Evolutionary conservation across 1,284 basidiomycete genomes (phyloP).

Genomic region (Leccinum insolens): DNA sequence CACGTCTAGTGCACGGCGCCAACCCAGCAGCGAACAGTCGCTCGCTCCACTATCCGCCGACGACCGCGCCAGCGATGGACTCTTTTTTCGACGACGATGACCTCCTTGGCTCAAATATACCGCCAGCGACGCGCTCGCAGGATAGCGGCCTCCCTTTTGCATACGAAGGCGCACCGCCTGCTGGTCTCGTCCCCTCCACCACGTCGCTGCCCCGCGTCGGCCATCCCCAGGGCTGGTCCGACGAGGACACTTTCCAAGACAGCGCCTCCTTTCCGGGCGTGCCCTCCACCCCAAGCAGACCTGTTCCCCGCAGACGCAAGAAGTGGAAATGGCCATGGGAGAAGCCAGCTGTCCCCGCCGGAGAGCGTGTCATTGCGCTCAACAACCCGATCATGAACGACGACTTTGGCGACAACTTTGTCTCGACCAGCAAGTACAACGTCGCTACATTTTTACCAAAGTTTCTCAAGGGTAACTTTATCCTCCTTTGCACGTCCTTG

Average conservation of each 20-base stretch:
- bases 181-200: constrained; percentile 55
- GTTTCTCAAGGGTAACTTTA: constrained; percentile 79
- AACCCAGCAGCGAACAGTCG: constrained; percentile 63
- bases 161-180: constrained; percentile 58
- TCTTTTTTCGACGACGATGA: constrained; percentile 74
- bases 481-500: background rate
- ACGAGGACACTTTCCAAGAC: constrained; percentile 42
- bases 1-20: constrained; percentile 68
- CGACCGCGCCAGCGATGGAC: constrained; percentile 69
- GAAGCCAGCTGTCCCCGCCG: constrained; percentile 58
- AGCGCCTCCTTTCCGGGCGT: constrained; percentile 44
- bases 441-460: constrained; percentile 88
- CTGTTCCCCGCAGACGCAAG: constrained; percentile 26
- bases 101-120: constrained; percentile 11
- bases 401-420: constrained; percentile 81
- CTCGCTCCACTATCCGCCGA: constrained; percentile 42
- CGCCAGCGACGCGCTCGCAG: constrained; percentile 58
- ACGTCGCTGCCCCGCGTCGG: constrained; percentile 40
- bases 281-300: constrained; percentile 1
- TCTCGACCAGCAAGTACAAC: constrained; percentile 97
- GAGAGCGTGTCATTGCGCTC: constrained; percentile 74
- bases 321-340: constrained; percentile 80
- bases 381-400: constrained; percentile 67
- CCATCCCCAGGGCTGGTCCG: constrained; percentile 69
- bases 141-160: constrained; percentile 70